Evolutionary conservation across 2,329 filamentous ascomycete genomes (phyloP), one percentile per base, ranked within the genome.

Genomic region (Tricladium varicosporioides): DNA sequence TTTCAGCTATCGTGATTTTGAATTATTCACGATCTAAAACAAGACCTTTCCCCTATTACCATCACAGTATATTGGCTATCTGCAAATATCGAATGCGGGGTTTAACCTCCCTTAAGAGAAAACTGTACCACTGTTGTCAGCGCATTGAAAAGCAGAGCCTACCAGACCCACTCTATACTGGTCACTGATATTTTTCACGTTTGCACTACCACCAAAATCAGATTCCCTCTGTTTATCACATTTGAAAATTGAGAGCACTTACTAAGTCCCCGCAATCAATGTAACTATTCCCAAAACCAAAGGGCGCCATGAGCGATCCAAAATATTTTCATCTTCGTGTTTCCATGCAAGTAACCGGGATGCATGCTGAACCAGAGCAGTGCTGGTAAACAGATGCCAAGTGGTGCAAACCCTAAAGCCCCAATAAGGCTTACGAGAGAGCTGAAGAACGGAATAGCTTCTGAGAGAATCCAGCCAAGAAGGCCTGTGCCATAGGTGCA

Each of bases 361-460:
- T 53, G 18, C 51, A 53, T 53, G 18, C 42, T 47, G 15, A 53
- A 53, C 51, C 51, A 53, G 10, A 53, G 19, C 9, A 53, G 19
- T 2, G 51, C 16, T 7, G 51, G 51, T 7, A 53, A 32, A 18
- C 40, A 46, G 10, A 53, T 53, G 2, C 51, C 40, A 10, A 53
- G 27, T 11, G 42, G 52, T 40, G 47, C 45, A 18, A 48, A 50
- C 1, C 52, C 52, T 76, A 60, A 79, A 80, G 42, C 75, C 76
- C 78, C 79, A 4, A 77, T 74, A 13, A 81, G 63, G 4, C 76
- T 74, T 14, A 81, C 62, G 11, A 81, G 63, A 61, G 77, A 80
- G 59, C 76, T 78, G 70, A 81, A 81, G 50, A 81, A 77, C 0
- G 79, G 79, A 18, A 81, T 78, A 2, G 75, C 76, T 13, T 73